Evolutionary conservation across 345 rosid species (phyloP), one percentile per base, ranked within the genome.

Genomic region (Citropsis articulata): DNA sequence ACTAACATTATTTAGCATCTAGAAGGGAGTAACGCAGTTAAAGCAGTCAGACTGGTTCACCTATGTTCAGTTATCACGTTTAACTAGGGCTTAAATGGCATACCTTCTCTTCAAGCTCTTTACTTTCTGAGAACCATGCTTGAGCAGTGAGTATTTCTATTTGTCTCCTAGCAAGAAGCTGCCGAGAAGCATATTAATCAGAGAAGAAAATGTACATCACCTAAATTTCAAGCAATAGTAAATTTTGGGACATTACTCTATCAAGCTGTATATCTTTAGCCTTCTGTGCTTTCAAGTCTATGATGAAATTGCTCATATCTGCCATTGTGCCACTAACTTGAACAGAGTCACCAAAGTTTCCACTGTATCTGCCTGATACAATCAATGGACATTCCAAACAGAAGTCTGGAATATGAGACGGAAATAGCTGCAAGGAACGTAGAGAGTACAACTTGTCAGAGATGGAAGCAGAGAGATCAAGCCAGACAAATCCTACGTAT

Each of bases 131-230:
- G 28, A 87, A 91, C 98, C 98, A 95, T 28, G 98, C 96, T 74
- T 79, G 88, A 74, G 95, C 89, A 36, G 98, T 93, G 81, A 90
- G 88, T 33, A 78, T 74, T 78, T 93, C 91, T 53, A 95, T 91
- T 77, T 90, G 94, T 81, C 91, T 91, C 90, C 81, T 91, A 12
- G 95, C 90, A 81, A 88, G 82, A 75, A 95, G 66, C 98, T 91
- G 88, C 9, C 0, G n/a, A 75, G 62, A 16, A 24, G 69, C 64
- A 79, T 7, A 72, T 35, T n/a, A 75, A 75, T 79, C 21, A 64
- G 74, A 50, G 30, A 76, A 65, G 60, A 69, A 31, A 71, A 9
- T 50, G 56, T 30, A 24, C 62, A 38, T 64, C 3, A 5, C 6
- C 48, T 62, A 33, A 24, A 66, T 70, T 72, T 35, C 66, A 31